phyloP scores from a whole-genome alignment of 768 basidiomycete species.

The Daedalea quercina region DNA sequence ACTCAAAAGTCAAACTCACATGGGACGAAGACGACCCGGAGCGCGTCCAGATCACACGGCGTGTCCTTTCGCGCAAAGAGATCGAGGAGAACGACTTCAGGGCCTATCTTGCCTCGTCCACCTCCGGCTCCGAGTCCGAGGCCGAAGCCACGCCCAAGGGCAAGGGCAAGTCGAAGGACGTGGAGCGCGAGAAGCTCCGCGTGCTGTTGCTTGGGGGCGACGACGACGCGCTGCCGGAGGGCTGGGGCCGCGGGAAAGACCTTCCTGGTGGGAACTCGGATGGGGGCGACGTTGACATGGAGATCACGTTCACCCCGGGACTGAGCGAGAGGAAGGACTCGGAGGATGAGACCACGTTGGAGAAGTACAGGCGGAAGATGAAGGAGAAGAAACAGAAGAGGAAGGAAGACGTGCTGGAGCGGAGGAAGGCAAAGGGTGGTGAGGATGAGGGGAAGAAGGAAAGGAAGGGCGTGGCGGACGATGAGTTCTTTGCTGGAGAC shows the following conservation, averaged over 20 bases:
- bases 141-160: conserved; percentile 39
- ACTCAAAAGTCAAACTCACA: conserved; percentile 95
- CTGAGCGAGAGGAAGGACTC: conserved; percentile 48
- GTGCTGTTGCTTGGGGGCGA: conserved; percentile 63
- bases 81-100: conserved; percentile 90
- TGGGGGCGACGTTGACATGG: conserved; percentile 71
- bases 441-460: conserved; percentile 19
- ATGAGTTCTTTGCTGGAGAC: conserved; percentile 74
- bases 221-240: conserved; percentile 71
- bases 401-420: conserved; percentile 58
- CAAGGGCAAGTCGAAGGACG: conserved; percentile 39
- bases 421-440: conserved; percentile 18
- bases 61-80: conserved; percentile 72
- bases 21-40: conserved; percentile 98
- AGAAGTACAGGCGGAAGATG: conserved; percentile 84
- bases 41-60: conserved; percentile 72
- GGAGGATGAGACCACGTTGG: conserved; percentile 79
- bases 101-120: conserved; percentile 35
- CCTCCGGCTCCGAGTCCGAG: conserved; percentile 54
- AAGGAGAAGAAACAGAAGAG: conserved; percentile 81
- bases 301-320: conserved; percentile 92
- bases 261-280: conserved; percentile 27
- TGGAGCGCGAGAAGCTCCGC: conserved; percentile 67
- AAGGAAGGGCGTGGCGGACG: conserved; percentile 26
- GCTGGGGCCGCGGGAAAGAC: conserved; percentile 54